Percentiles rank a stretch among this genome's conserved stretches.
phyloP scores from a whole-genome alignment of 768 basidiomycete species.

The Dioszegia aurantiaca region DNA sequence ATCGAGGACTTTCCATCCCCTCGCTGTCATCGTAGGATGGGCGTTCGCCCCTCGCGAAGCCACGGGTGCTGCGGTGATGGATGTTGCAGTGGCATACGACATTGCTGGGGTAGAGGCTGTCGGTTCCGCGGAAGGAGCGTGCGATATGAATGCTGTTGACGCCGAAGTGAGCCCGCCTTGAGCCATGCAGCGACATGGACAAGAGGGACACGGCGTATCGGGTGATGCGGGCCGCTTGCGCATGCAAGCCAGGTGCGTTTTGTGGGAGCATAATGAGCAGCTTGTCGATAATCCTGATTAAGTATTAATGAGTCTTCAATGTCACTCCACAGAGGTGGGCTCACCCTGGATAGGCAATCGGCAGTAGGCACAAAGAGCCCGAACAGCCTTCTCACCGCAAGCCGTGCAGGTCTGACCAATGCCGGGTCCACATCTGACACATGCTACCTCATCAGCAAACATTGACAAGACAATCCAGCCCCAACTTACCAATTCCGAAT shows the following conservation, averaged over 20 bases:
- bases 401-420: conserved; percentile 21
- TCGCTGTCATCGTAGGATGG: background rate
- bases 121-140: background rate
- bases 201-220: conserved; percentile 19
- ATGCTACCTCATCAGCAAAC: conserved; percentile 15
- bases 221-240: conserved; percentile 20
- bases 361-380: conserved; percentile 40
- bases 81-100: background rate
- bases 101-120: background rate
- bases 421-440: conserved; percentile 8
- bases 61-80: background rate
- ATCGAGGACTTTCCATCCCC: conserved; percentile 9
- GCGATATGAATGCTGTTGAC: background rate
- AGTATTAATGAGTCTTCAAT: background rate
- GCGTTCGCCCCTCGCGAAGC: background rate
- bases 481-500: conserved; percentile 2
- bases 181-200: conserved; percentile 27
- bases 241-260: conserved; percentile 33
- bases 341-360: conserved; percentile 49
- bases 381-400: conserved; percentile 23
- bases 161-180: conserved; percentile 21
- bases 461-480: background rate
- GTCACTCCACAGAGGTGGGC: conserved; percentile 13
- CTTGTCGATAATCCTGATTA: conserved; percentile 34
- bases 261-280: conserved; percentile 36